Evolutionary conservation across 2,329 filamentous ascomycete genomes (phyloP), one percentile per base, ranked within the genome.

Genomic region (Ascocoryne sarcoides): DNA sequence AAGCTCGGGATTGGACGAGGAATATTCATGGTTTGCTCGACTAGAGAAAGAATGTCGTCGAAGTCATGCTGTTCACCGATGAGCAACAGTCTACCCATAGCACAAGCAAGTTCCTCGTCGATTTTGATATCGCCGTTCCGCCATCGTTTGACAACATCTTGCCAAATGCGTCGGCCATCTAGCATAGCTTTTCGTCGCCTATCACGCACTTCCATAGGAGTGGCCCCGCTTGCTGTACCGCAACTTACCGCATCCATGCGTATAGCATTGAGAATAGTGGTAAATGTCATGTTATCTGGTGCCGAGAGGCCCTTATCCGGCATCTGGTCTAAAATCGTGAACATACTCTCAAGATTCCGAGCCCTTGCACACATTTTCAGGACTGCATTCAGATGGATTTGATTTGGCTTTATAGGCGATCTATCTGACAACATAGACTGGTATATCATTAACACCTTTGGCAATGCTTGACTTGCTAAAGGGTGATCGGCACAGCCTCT

Each of bases 321-420:
- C 42, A 90, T 71, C 21, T 79, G 77, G n/a, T 76, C 72, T 32
- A 81, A 76, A 48, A 95, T 72, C 40, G 74, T 73, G 70, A 92
- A 94, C 51, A 96, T 65, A 12, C 80, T 75, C 50, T 95, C 87
- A 60, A 94, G 70, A 57, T 95, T 82, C 10, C 70, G 61, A 3
- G 84, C 81, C 42, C 76, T 72, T 35, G 81, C 75, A 59, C 89
- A 96, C 7, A 92, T 83, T 43, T 80, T 78, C 32, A 98, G 67
- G n/a, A 88, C 76, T 8, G 89, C 85, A 59, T 98, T 98, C 47
- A 85, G 78, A 57, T 96, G 92, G 42, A 86, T 83, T 26, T 81
- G 82, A 50, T 79, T 84, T 12, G 84, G 82, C 48, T 79, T 71
- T 37, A 93, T 68, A 5, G 70, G 68, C 1, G 75, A 74, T 37